Evolutionary conservation across 2,329 filamentous ascomycete genomes (phyloP).

Genomic region (Fusarium multiceps): DNA sequence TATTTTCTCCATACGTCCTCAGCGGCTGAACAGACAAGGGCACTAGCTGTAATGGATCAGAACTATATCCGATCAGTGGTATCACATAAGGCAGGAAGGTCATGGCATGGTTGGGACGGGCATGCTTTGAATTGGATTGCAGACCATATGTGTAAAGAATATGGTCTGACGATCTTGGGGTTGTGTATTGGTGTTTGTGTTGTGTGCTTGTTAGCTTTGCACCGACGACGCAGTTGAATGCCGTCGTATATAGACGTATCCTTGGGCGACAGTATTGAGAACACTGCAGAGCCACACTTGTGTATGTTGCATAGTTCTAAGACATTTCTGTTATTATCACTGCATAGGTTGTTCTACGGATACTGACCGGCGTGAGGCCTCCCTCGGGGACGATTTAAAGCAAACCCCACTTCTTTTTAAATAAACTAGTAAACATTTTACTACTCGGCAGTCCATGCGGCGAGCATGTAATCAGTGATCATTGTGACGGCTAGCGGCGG

Average conservation of each 20-base stretch:
- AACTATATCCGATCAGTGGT: neutral
- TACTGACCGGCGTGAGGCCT: too few species aligned
- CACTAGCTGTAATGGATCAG: neutral
- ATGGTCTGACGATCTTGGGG: neutral
- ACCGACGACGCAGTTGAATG: neutral
- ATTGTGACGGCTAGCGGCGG: too few species aligned
- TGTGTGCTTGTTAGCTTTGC: neutral
- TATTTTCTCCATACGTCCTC: neutral
- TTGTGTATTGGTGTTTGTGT: neutral
- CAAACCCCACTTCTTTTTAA: too few species aligned
- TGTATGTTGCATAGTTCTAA: too few species aligned
- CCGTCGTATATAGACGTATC: neutral
- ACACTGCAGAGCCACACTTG: neutral
- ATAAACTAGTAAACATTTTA: too few species aligned
- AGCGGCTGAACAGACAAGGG: neutral
- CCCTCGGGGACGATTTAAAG: too few species aligned
- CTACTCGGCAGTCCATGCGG: too few species aligned
- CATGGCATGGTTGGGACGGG: conserved; percentile 7
- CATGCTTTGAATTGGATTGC: conserved; percentile 1
- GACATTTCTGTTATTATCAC: too few species aligned
- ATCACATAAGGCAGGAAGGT: conserved; percentile 4
- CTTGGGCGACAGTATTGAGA: neutral
- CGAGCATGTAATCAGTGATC: too few species aligned
- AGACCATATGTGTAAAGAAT: neutral
- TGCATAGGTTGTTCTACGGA: too few species aligned